These are phyloP conservation scores for Triangularia verruculosa DNA, from an alignment of 2,329 filamentous ascomycete species.

Conservation along the genomic window DNA sequence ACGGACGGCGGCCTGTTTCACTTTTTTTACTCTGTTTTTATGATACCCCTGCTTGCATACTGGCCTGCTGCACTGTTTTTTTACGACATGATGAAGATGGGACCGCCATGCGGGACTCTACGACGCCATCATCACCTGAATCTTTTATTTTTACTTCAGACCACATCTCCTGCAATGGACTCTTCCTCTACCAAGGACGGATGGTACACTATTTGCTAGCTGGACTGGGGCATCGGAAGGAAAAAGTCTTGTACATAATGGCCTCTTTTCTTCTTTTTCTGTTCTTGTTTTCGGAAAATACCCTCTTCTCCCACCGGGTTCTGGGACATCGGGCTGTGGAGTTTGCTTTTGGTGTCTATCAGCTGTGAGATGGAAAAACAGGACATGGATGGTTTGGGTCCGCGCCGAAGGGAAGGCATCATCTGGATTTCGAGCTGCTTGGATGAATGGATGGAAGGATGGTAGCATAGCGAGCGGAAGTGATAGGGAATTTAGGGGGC, in stretches of 20 bases:
- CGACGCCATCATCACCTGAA: neutral
- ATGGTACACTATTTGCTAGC: neutral
- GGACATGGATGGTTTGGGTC: neutral
- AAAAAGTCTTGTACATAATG: neutral
- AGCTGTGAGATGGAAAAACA: neutral
- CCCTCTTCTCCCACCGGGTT: neutral
- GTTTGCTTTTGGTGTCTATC: neutral
- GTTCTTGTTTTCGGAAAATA: neutral
- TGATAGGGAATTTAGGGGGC: neutral
- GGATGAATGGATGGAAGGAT: neutral
- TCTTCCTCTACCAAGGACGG: no score
- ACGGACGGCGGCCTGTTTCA: constrained; percentile 2
- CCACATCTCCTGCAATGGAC: neutral
- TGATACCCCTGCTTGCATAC: constrained; percentile 27
- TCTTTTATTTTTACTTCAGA: neutral
- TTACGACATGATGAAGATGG: constrained; percentile 16
- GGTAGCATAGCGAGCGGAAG: neutral
- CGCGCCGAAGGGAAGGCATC: neutral
- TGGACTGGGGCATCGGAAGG: neutral
- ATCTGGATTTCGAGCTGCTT: neutral
- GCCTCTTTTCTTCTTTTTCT: neutral
- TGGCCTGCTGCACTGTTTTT: constrained; percentile 16
- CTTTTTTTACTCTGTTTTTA: constrained; percentile 15
- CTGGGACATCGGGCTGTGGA: neutral
- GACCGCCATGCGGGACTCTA: neutral